A percentile compares a stretch with the other conserved stretches of the same genome.
Evolutionary conservation across 768 basidiomycete species (phyloP).

Genomic region (Tricholoma matsutake): DNA sequence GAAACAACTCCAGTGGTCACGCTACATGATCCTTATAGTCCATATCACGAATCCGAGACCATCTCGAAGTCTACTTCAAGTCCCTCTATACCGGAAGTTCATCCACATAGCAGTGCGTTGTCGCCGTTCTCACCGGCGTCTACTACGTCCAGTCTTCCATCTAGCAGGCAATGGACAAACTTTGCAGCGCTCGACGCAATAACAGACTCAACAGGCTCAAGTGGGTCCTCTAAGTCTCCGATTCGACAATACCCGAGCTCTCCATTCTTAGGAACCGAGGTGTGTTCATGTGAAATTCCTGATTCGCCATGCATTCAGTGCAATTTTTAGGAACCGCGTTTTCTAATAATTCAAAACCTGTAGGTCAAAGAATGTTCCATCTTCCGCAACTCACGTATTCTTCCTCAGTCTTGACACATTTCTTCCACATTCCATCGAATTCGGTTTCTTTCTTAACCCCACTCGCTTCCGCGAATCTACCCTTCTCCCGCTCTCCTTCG

Average conservation of each 20-base stretch:
- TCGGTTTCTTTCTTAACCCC: constrained; percentile 64
- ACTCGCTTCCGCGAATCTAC: constrained; percentile 45
- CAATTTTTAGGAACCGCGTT: constrained; percentile 35
- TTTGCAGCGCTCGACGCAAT: constrained; percentile 34
- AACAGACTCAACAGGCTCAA: constrained; percentile 43
- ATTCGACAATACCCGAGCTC: constrained; percentile 32
- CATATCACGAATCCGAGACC: constrained; percentile 28
- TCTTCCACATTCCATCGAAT: constrained; percentile 50
- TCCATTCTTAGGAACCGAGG: constrained; percentile 38
- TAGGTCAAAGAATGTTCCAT: constrained; percentile 18
- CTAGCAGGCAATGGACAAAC: constrained; percentile 41
- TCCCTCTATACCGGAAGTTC: constrained; percentile 30
- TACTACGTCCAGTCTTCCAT: constrained; percentile 44
- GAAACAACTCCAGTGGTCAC: constrained; percentile 43
- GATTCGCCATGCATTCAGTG: background rate
- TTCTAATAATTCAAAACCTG: constrained; percentile 35
- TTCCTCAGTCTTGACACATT: constrained; percentile 54
- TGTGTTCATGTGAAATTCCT: constrained; percentile 18
- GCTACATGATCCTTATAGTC: constrained; percentile 49
- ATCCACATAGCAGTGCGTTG: constrained; percentile 23
- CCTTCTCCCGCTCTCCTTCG: constrained; percentile 47
- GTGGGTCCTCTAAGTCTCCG: constrained; percentile 39
- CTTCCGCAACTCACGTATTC: constrained; percentile 1
- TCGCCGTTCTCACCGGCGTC: constrained; percentile 46
- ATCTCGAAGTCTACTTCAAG: constrained; percentile 31